Percentiles rank a stretch among this genome's conserved stretches.
phyloP scores from a whole-genome alignment of 2,329 filamentous ascomycete species.

The Cryoendolithus antarcticus region DNA sequence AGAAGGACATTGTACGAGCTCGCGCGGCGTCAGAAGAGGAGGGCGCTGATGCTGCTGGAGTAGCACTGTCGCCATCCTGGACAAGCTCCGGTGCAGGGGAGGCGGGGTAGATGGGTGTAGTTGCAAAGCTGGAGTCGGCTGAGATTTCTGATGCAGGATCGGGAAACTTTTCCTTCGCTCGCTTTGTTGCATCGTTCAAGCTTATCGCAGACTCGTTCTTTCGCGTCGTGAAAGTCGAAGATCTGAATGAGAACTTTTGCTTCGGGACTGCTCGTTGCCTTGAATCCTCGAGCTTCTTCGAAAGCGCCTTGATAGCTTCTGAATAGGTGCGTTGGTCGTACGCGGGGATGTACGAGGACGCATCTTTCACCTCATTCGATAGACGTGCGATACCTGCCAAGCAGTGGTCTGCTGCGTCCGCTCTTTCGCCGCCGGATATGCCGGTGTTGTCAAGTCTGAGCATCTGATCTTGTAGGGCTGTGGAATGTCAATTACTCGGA shows the following conservation, averaged over 20 bases:
- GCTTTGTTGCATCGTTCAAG: conserved; percentile 42
- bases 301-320: conserved; percentile 69
- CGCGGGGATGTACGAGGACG: conserved; percentile 66
- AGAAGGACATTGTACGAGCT: conserved; percentile 37
- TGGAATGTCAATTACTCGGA: conserved; percentile 1
- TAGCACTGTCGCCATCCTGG: conserved; percentile 6
- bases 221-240: conserved; percentile 15
- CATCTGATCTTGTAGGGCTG: conserved; percentile 69
- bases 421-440: conserved; percentile 57
- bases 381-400: conserved; percentile 68
- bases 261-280: conserved; percentile 58
- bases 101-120: conserved; percentile 20
- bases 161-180: conserved; percentile 32
- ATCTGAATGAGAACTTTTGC: conserved; percentile 73
- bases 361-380: conserved; percentile 74
- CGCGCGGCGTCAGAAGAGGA: conserved; percentile 7
- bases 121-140: conserved; percentile 29
- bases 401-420: conserved; percentile 69
- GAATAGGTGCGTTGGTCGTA: conserved; percentile 84
- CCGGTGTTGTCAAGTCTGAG: conserved; percentile 51
- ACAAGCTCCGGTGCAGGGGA: conserved; percentile 14
- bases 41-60: conserved; percentile 34
- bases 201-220: conserved; percentile 37
- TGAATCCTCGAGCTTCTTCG: conserved; percentile 63
- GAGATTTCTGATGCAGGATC: conserved; percentile 26